Conservation (phyloP, 306 rosid species). For the Cotoneaster glaucophyllus region DNA sequence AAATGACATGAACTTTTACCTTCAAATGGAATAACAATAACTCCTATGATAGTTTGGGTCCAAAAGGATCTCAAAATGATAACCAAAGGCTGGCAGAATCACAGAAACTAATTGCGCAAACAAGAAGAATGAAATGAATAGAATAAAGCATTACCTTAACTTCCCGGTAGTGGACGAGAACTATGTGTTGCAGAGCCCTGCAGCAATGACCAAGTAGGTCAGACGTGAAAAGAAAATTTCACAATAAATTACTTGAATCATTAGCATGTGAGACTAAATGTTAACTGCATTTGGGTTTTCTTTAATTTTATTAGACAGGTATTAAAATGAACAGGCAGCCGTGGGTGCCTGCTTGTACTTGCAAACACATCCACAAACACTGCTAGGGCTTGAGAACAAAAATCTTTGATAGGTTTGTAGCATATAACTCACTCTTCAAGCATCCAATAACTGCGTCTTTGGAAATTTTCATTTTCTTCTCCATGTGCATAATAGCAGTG, state of each 20-base stretch:
- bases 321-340: neutral
- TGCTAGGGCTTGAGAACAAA: neutral
- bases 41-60: neutral
- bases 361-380: neutral
- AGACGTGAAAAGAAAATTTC: conserved; percentile 16
- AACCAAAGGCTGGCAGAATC: neutral
- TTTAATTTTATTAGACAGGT: neutral
- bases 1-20: neutral
- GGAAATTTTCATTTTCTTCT: conserved; percentile 71
- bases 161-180: conserved; percentile 74
- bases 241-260: conserved; percentile 17
- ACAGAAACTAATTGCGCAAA: neutral
- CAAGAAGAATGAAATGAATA: neutral
- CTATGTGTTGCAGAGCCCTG: conserved; percentile 85
- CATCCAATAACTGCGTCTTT: conserved; percentile 90
- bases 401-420: neutral
- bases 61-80: neutral
- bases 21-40: neutral
- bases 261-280: neutral
- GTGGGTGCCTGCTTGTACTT: neutral
- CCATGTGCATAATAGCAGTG: conserved; percentile 95
- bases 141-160: conserved; percentile 50
- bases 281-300: neutral
- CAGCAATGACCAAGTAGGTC: conserved; percentile 25
- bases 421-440: conserved; percentile 73